Percentiles rank a stretch among this genome's conserved stretches.
Conservation (phyloP, 495 filamentous ascomycete species). For the Hyaloscypha finlandica region DNA sequence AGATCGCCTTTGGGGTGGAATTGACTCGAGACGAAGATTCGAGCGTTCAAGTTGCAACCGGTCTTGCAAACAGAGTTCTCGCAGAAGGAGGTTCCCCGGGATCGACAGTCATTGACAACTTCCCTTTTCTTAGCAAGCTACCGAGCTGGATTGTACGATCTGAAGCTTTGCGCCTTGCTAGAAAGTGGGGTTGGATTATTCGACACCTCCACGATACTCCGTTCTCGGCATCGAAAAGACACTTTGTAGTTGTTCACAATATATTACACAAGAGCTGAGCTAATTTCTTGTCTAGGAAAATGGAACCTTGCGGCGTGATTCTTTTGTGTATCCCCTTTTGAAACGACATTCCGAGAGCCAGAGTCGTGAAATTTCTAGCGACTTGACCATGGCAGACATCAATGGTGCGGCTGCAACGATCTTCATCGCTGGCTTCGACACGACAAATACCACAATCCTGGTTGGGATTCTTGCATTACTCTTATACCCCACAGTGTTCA, state of each 20-base stretch:
- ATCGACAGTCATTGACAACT: slow-evolving; percentile 46
- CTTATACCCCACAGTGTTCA: slow-evolving; percentile 34
- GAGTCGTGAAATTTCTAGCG: slow-evolving; percentile 4
- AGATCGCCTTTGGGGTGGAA: slow-evolving; percentile 48
- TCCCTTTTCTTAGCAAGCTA: slow-evolving; percentile 40
- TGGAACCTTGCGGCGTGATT: slow-evolving; percentile 2
- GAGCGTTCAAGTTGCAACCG: slow-evolving; percentile 46
- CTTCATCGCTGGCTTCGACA: slow-evolving; percentile 22
- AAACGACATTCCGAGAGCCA: slow-evolving; percentile 3
- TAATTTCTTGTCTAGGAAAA: neutral
- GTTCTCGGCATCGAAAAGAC: slow-evolving; percentile 14
- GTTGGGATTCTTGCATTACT: slow-evolving; percentile 33
- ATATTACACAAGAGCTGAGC: neutral
- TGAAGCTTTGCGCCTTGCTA: slow-evolving; percentile 28
- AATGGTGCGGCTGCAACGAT: slow-evolving; percentile 25
- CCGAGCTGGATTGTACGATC: slow-evolving; percentile 47
- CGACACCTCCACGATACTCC: slow-evolving; percentile 21
- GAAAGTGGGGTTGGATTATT: slow-evolving; percentile 21
- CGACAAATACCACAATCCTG: slow-evolving; percentile 23
- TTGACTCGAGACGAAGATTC: slow-evolving; percentile 44
- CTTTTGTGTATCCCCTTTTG: slow-evolving; percentile 14
- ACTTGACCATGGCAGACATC: slow-evolving; percentile 18
- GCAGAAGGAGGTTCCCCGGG: slow-evolving; percentile 47
- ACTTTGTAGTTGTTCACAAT: slow-evolving; percentile 5
- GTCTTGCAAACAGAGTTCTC: slow-evolving; percentile 42